Percentiles rank a stretch among this genome's conserved stretches.
Conservation (phyloP, 257 asterid species). For the Nicotiana tabacum region DNA sequence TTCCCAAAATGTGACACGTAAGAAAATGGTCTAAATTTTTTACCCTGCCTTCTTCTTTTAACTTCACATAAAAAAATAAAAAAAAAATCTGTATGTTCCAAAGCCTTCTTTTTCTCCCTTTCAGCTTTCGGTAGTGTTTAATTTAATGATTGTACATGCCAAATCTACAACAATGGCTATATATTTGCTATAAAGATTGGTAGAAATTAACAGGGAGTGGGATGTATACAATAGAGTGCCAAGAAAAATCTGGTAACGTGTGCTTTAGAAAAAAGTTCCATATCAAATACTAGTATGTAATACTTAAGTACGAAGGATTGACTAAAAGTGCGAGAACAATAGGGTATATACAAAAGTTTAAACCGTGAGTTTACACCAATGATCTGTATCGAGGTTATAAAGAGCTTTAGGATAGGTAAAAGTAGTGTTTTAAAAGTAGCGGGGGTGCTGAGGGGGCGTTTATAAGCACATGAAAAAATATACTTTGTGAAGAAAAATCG, state of each 20-base stretch:
- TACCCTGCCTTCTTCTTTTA: too few relatives aligned
- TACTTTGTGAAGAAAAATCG: background rate
- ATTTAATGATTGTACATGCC: background rate
- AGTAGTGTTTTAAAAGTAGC: too few relatives aligned
- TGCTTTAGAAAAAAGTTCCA: background rate
- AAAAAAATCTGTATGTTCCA: background rate
- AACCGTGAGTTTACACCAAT: background rate
- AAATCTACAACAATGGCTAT: too few relatives aligned
- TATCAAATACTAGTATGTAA: background rate
- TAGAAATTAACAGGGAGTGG: background rate
- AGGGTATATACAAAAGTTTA: background rate
- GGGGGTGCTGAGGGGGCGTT: too few relatives aligned
- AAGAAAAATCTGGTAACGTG: background rate
- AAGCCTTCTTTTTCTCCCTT: background rate
- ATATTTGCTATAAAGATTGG: background rate
- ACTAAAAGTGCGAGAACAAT: background rate
- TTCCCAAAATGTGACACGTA: background rate
- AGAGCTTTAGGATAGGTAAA: background rate
- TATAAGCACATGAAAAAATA: too few relatives aligned
- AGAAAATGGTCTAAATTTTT: too few relatives aligned
- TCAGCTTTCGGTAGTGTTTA: background rate
- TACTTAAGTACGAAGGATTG: background rate
- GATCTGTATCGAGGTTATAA: background rate
- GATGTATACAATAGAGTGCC: background rate
- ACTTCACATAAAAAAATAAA: too few relatives aligned